A percentile compares a stretch with the other conserved stretches of the same genome.
These are phyloP conservation scores for Colletotrichum sp. DNA, from an alignment of 2,329 filamentous ascomycete species.

Conservation along the genomic window DNA sequence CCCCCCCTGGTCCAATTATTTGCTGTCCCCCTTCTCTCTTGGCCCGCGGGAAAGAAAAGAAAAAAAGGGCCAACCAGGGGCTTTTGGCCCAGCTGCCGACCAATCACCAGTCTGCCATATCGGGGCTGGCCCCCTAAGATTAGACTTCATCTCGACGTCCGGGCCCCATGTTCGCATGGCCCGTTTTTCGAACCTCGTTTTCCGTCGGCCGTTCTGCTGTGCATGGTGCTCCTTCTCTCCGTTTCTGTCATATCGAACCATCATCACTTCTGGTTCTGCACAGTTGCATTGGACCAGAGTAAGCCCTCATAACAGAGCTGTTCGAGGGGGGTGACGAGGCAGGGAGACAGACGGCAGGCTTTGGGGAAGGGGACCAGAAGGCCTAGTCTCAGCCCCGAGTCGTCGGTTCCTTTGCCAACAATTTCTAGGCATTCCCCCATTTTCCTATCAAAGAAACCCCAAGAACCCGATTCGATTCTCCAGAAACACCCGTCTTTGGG, in stretches of 20 bases:
- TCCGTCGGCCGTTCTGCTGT: neutral
- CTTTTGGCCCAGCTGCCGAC: neutral
- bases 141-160: constrained; percentile 20
- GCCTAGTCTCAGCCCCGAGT: constrained; percentile 1
- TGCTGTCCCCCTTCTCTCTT: neutral
- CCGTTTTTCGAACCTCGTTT: constrained; percentile 8
- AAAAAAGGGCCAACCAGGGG: neutral
- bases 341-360: neutral
- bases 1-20: neutral
- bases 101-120: neutral
- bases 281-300: neutral
- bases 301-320: neutral
- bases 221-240: neutral
- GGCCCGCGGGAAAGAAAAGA: neutral
- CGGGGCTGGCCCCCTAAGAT: neutral
- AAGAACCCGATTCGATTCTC: neutral
- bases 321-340: neutral
- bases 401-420: constrained; percentile 9
- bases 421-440: constrained; percentile 9
- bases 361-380: neutral
- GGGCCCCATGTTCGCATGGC: constrained; percentile 6
- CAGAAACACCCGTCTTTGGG: neutral
- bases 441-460: neutral
- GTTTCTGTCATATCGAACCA: neutral
- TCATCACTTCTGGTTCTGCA: neutral